Conservation (phyloP, 495 filamentous ascomycete species). For the Clavariopsis aquatica region DNA sequence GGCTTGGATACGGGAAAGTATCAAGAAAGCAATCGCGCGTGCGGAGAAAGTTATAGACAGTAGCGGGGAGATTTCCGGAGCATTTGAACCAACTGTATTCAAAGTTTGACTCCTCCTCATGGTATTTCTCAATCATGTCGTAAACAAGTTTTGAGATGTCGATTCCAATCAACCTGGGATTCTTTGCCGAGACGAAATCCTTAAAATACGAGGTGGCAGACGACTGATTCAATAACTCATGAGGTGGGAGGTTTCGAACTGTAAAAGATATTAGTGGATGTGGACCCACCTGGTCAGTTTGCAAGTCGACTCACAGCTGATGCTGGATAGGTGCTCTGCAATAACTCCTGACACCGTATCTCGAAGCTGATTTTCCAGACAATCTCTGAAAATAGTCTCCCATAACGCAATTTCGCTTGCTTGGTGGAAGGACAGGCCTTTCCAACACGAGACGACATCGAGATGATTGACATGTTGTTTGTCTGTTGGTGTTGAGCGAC, state of each 20-base stretch:
- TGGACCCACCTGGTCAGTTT: too few relatives aligned
- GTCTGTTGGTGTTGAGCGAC: background rate
- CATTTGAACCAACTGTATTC: conserved; percentile 20
- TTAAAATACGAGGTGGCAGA: background rate
- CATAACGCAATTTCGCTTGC: conserved; percentile 31
- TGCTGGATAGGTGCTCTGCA: background rate
- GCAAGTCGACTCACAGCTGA: background rate
- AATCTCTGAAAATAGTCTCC: conserved; percentile 24
- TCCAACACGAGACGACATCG: conserved; percentile 38
- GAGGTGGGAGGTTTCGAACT: background rate
- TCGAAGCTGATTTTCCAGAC: conserved; percentile 18
- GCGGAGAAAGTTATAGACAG: conserved; percentile 28
- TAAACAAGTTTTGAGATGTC: conserved; percentile 10
- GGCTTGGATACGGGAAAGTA: conserved; percentile 3
- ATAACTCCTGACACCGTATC: background rate
- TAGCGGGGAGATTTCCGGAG: conserved; percentile 13
- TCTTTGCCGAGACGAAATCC: background rate
- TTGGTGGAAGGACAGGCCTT: conserved; percentile 25
- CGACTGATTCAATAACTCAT: background rate
- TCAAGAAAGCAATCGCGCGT: conserved; percentile 35
- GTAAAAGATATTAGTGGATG: background rate
- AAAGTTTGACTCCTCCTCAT: background rate
- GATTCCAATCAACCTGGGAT: conserved; percentile 15
- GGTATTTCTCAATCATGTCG: conserved; percentile 20
- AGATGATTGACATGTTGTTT: conserved; percentile 17